These are phyloP conservation scores for Trametes punicea DNA, from an alignment of 768 basidiomycete species.

Conservation along the genomic window DNA sequence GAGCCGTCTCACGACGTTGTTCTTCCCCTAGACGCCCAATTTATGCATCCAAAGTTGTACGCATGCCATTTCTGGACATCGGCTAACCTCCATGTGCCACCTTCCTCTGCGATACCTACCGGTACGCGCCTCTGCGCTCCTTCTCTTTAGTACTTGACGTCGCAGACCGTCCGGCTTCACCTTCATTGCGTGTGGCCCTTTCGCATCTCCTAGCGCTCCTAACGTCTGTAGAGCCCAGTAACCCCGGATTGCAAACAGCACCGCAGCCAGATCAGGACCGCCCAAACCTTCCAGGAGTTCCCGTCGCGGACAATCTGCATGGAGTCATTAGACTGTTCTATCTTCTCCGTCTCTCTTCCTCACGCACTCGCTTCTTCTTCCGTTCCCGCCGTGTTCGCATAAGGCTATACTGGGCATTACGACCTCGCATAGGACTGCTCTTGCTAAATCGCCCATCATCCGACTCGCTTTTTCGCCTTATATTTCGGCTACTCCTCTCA, in stretches of 20 bases:
- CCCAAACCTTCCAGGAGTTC: neutral
- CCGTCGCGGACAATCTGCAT: neutral
- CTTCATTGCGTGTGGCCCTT: too few relatives aligned
- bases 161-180: neutral
- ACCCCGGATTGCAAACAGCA: neutral
- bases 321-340: neutral
- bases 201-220: too few relatives aligned
- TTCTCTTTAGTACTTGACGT: neutral
- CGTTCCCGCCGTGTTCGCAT: neutral
- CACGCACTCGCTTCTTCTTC: neutral
- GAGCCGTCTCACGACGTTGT: neutral
- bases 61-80: constrained; percentile 5
- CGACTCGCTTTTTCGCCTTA: neutral
- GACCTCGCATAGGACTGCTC: neutral
- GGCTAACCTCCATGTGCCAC: neutral
- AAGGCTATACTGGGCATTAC: constrained; percentile 2
- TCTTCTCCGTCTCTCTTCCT: neutral
- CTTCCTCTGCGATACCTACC: neutral
- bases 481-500: too few relatives aligned
- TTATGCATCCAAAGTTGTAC: neutral
- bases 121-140: neutral
- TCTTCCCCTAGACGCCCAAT: constrained; percentile 1
- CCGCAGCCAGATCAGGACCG: neutral
- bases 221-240: neutral
- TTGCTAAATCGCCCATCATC: neutral